Evolutionary conservation across 352 stramenopile species (phyloP), one percentile per base, ranked within the genome.

Genomic region (Salisapilia sapeloensis): DNA sequence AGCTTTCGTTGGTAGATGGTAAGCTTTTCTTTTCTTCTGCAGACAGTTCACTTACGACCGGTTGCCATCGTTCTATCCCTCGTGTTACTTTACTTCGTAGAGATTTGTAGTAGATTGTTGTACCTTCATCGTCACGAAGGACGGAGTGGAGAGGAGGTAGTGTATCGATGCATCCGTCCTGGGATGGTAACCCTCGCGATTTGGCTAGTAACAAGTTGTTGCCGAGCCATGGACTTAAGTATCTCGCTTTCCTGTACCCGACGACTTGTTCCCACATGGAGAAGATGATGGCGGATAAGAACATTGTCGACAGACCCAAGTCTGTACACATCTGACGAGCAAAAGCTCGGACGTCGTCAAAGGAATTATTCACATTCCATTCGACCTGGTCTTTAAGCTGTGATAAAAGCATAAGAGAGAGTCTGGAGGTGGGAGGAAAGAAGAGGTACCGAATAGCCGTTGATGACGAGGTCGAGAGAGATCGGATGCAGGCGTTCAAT

Each of bases 351-450:
- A 53, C 56, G 5, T 60, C 48, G 23, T 42, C 38, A 26, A 56
- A 69, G 29, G 64, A 48, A 24, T 60, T 69, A 21, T 49, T 63
- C 20, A 81, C 65, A 33, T 85, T 66, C 70, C 70, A 85, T 35
- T 85, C 70, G 18, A 85, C 79, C 39, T 83, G 70, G 44, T 85
- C 70, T 6, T 60, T 65, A 3, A 85, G 43, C 70, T 85, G 36
- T 7, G 20, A 6, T 11, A n/a, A 7, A 9, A 33, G 12, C 25
- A 37, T 25, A 24, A 25, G 29, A 25, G 13, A 33, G 22, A 20
- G 20, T 33, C 20, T 13, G 29, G 5, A 12, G 5, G 15, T 15
- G 18, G 17, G 10, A 27, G 36, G 21, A 33, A 10, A 10, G 12
- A 7, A 19, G 6, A 4, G 5, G 4, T 12, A 85, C 69, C 14